Percentiles rank a stretch among this genome's conserved stretches.
These are phyloP conservation scores for Agaricus sinodeliciosus DNA, from an alignment of 768 basidiomycete genomes.

Conservation along the genomic window DNA sequence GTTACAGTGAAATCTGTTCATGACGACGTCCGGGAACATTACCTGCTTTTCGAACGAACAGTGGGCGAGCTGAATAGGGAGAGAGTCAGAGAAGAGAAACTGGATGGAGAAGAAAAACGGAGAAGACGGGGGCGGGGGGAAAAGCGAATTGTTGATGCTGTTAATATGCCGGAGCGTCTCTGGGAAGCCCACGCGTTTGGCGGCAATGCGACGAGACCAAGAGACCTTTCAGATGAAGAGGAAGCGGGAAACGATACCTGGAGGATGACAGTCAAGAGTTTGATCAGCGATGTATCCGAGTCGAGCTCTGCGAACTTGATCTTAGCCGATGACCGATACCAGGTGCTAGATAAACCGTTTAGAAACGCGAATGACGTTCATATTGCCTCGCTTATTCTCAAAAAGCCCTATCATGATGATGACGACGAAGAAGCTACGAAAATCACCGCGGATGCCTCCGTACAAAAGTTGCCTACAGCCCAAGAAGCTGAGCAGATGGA, in stretches of 20 bases:
- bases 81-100: not conserved
- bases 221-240: not conserved
- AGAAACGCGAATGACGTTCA: not conserved
- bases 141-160: not conserved
- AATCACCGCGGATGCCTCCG: too few relatives aligned
- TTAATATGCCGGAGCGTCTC: not conserved
- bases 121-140: not conserved
- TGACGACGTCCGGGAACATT: not conserved
- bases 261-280: not conserved
- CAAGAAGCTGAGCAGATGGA: too few relatives aligned
- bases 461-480: too few relatives aligned
- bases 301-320: not conserved
- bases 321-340: not conserved
- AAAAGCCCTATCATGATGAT: not conserved
- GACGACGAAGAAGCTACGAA: too few relatives aligned
- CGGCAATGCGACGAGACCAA: not conserved
- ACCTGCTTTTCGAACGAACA: not conserved
- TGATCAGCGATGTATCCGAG: not conserved
- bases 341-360: not conserved
- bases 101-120: not conserved
- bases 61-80: not conserved
- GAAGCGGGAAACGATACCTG: not conserved
- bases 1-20: not conserved
- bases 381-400: not conserved
- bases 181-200: not conserved